Evolutionary conservation across 2,329 filamentous ascomycete genomes (phyloP).

Genomic region (Coniochaeta sp.): DNA sequence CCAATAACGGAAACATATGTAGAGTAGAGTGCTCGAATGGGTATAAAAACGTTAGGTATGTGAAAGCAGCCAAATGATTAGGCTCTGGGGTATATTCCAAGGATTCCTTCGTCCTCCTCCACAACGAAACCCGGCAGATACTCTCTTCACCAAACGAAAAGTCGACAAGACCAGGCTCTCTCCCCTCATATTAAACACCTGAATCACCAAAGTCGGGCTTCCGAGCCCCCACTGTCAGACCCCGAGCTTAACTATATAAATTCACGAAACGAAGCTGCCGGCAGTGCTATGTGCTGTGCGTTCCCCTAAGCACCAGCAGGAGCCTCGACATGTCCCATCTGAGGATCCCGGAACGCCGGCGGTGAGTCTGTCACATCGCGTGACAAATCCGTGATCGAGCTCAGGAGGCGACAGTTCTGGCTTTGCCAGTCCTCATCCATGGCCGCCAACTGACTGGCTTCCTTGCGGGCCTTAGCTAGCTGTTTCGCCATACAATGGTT

Average conservation of each 20-base stretch:
- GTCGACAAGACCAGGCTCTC: neutral
- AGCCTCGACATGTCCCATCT: neutral
- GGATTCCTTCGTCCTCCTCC: neutral
- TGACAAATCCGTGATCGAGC: conserved; percentile 15
- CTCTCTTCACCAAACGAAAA: neutral
- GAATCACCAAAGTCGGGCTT: neutral
- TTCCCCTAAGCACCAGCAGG: neutral
- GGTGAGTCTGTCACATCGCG: neutral
- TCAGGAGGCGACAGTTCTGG: conserved; percentile 17
- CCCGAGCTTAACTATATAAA: neutral
- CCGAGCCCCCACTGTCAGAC: neutral
- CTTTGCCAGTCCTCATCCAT: conserved; percentile 20
- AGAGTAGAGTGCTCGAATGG: neutral
- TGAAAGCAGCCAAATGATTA: neutral
- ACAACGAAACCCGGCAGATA: neutral
- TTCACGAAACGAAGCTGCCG: neutral
- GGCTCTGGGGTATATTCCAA: neutral
- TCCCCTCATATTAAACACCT: neutral
- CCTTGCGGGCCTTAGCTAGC: conserved; percentile 22
- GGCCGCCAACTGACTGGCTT: conserved; percentile 18
- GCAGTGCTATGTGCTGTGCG: neutral
- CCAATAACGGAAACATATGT: neutral
- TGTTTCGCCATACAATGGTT: conserved; percentile 9
- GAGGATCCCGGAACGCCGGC: neutral
- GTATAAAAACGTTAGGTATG: neutral